Base-by-base conservation (phyloP, 441 rosid genomes). In the Hura crepitans region DNA sequence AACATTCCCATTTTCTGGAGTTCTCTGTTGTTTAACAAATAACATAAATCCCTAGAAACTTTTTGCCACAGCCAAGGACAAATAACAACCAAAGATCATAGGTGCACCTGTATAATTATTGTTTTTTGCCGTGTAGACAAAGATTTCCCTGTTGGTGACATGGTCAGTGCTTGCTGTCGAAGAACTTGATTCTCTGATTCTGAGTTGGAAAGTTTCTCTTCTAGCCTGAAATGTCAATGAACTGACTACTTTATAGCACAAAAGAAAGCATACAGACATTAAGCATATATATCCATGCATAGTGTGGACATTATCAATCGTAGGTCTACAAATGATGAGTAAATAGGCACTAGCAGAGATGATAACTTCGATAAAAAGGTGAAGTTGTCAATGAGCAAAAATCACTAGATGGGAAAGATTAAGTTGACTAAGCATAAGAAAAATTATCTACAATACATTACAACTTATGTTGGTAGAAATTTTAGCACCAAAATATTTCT, bases 71-170 rank as follows among this genome's bases (percentile, higher is more conserved):
- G 20, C 17, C 63, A 71, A 37, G 59, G 70, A 58, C 30, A 56
- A 45, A 50, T 28, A 76, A 60, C 18, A 68, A 62, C n/a, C n/a
- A n/a, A n/a, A n/a, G n/a, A n/a, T 68, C 68, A 60, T 47, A 57
- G 74, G 39, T 68, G 39, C 83, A 92, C 99, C 96, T 95, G 99
- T 80, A 96, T 59, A 69, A 86, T 89, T 59, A n/a, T n/a, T n/a
- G n/a, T n/a, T n/a, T n/a, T n/a, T n/a, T n/a, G n/a, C n/a, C n/a
- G n/a, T n/a, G n/a, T n/a, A n/a, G 99, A 96, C 84, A 97, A 81
- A 69, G 98, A 92, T 71, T 98, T 96, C 50, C 97, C 98, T 53
- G 98, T 96, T n/a, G 99, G 98, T 79, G 99, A 89, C 89, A 96
- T 87, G 43, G 98, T 88, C 73, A 96, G 91, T 63, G 97, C 96